phyloP scores from a whole-genome alignment of 441 rosid species.

The Cnidoscolus chayamansa region DNA sequence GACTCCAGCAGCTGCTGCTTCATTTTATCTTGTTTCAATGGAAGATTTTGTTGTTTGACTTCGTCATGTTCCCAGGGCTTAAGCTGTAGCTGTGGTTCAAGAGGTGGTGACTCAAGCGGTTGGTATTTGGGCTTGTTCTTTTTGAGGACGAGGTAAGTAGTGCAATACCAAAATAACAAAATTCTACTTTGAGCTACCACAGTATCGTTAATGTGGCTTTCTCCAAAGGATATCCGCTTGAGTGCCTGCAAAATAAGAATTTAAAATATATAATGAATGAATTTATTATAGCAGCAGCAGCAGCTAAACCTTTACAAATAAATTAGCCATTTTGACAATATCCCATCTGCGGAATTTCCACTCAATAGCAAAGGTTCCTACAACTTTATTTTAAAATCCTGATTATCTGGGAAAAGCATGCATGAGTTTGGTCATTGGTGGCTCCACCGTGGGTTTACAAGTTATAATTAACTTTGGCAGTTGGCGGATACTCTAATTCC shows the following conservation, averaged over 20 bases:
- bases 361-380: not conserved
- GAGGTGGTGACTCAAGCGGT: slow-evolving; percentile 48
- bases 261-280: not conserved
- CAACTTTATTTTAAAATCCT: not conserved
- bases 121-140: slow-evolving; percentile 85
- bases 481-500: not conserved
- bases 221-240: slow-evolving; percentile 79
- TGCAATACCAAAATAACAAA: slow-evolving; percentile 76
- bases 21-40: slow-evolving; percentile 35
- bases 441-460: not conserved
- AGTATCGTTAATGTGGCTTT: slow-evolving; percentile 59
- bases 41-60: slow-evolving; percentile 26
- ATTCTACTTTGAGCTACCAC: slow-evolving; percentile 75
- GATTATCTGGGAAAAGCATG: not conserved
- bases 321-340: not conserved
- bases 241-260: slow-evolving; percentile 55
- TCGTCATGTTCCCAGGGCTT: slow-evolving; percentile 42
- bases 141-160: slow-evolving; percentile 77
- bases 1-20: slow-evolving; percentile 27
- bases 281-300: too few relatives aligned
- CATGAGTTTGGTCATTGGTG: not conserved
- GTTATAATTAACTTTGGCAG: not conserved
- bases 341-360: not conserved
- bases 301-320: too few relatives aligned
- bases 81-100: slow-evolving; percentile 33